phyloP scores from a whole-genome alignment of 352 stramenopile genomes.

The Globisporangium emineosum region DNA sequence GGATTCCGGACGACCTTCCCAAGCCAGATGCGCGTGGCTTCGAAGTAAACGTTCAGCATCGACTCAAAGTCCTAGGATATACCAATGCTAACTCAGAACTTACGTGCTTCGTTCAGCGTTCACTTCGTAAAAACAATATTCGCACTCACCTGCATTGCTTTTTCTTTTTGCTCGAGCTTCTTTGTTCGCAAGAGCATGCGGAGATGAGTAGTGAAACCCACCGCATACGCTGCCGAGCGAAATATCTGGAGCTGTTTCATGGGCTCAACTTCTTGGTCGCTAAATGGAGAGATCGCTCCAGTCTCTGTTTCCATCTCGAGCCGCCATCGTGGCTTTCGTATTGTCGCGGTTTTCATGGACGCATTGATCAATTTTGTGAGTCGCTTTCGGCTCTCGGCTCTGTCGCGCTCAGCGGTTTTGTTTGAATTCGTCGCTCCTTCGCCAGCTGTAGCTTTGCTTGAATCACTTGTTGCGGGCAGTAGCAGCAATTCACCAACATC shows the following conservation, averaged over 20 bases:
- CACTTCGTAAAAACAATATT: not conserved
- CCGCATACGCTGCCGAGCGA: constrained; percentile 30
- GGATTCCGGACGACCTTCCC: too few relatives aligned
- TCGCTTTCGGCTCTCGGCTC: constrained; percentile 38
- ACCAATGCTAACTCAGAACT: constrained; percentile 1
- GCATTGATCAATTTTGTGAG: constrained; percentile 37
- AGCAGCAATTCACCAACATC: constrained; percentile 7
- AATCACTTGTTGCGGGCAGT: not conserved
- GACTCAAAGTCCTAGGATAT: constrained; percentile 45
- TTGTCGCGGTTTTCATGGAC: constrained; percentile 20
- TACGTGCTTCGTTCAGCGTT: not conserved
- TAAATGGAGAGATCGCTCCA: constrained; percentile 28
- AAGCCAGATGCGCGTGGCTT: constrained; percentile 61
- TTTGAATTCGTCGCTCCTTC: not conserved
- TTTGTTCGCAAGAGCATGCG: constrained; percentile 31
- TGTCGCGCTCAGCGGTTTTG: constrained; percentile 28
- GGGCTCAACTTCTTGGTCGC: constrained; percentile 16
- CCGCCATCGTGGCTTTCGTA: constrained; percentile 50
- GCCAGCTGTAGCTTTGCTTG: not conserved
- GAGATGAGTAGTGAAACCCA: constrained; percentile 28
- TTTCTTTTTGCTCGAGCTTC: constrained; percentile 37
- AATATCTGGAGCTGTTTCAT: constrained; percentile 42
- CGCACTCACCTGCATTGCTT: constrained; percentile 23
- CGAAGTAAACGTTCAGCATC: constrained; percentile 65
- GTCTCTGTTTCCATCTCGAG: constrained; percentile 35